Evolutionary conservation across 2,329 filamentous ascomycete species (phyloP), one percentile per base, ranked within the genome.

Genomic region (Penicillium italicum): DNA sequence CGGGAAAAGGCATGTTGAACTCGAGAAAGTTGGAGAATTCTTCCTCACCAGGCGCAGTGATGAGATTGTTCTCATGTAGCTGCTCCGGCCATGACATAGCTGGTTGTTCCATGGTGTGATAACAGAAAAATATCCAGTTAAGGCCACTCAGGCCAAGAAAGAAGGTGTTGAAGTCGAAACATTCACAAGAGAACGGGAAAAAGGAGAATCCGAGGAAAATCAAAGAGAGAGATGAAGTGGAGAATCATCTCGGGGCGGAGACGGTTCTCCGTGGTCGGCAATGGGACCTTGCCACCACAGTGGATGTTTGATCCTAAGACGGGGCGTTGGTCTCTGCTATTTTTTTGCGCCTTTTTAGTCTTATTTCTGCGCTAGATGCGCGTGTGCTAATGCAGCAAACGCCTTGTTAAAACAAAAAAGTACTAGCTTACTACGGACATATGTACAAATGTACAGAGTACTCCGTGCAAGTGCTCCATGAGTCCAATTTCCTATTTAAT

Each of bases 1-100:
- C 74, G 63, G 75, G 52, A 57, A 79, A 78, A 36, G 75, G 75
- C 62, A 76, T 74, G 56, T 75, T 75, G 65, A 79, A 78, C 51
- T 79, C 76, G 56, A 80, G 74, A 56, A 79, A 76, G 54, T 75
- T 78, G 55, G 76, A 74, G 61, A 80, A 80, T 51, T 80, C 78
- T 58, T 80, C 77, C 28, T 77, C 75, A 50, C 72, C 62, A 55
- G 73, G 64, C 26, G 66, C 66, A 9, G 71, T 59, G 50, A 77
- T 72, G 58, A 78, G 71, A 38, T 71, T 63, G 48, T 74, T 72
- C 54, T 72, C 71, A 50, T 74, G 69, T 31, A 74, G 64, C 44
- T 72, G 66, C 52, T 74, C 72, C 36, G 72, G 66, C 76, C 76
- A 78, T 40, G 68, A 62, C 63, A 75, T 63, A 37, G 73, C 61